Evolutionary conservation across 106 monocot genomes (phyloP).

Genomic region (Platanthera zijinensis): DNA sequence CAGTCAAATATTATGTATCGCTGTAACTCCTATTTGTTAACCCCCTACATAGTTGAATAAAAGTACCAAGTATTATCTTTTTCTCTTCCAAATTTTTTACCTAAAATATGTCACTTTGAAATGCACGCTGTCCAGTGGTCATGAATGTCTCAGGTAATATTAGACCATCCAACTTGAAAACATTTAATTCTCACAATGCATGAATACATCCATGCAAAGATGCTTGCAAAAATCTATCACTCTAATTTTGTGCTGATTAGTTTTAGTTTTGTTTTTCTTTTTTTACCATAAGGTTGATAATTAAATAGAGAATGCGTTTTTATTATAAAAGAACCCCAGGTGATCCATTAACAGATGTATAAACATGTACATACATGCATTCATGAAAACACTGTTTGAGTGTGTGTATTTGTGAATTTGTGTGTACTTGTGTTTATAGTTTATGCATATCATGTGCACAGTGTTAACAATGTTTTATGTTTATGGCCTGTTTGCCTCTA

Average conservation of each 20-base stretch:
- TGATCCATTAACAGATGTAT: neutral
- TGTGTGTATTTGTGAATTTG: neutral
- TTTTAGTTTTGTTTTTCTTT: neutral
- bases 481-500: constrained; percentile 7
- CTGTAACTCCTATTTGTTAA: too few relatives aligned
- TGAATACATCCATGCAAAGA: neutral
- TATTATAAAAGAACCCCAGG: neutral
- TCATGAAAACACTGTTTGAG: neutral
- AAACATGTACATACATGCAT: neutral
- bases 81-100: too few relatives aligned
- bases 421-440: too few relatives aligned
- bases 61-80: too few relatives aligned
- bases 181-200: neutral
- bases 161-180: neutral
- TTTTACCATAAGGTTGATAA: neutral
- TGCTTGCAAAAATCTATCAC: neutral
- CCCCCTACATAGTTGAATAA: too few relatives aligned
- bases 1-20: too few relatives aligned
- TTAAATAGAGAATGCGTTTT: neutral
- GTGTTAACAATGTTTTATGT: neutral
- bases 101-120: neutral
- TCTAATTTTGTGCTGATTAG: neutral
- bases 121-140: neutral
- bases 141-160: neutral
- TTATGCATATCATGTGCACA: too few relatives aligned